Evolutionary conservation across 2,329 filamentous ascomycete genomes (phyloP).

Genomic region (Plenodomus biglobosus): DNA sequence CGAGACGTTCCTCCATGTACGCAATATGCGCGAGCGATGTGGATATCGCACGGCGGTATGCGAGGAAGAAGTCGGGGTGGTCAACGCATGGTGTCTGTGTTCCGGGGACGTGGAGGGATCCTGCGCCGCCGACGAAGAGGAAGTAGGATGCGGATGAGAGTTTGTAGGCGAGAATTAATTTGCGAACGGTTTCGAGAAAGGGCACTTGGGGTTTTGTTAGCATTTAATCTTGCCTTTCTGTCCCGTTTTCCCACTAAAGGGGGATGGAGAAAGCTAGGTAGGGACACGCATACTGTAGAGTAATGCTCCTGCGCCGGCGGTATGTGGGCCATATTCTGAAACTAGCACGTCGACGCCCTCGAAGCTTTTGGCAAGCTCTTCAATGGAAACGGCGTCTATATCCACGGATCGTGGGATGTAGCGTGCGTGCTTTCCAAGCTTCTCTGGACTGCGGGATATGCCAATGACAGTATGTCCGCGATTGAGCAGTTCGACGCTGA

Average conservation of each 20-base stretch:
- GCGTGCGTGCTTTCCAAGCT: slow-evolving; percentile 33
- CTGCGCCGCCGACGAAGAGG: slow-evolving; percentile 41
- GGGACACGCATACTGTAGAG: slow-evolving; percentile 28
- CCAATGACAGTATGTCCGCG: slow-evolving; percentile 40
- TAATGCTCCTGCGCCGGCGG: slow-evolving; percentile 27
- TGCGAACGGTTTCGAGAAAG: slow-evolving; percentile 40
- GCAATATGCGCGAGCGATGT: slow-evolving; percentile 38
- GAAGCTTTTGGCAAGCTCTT: slow-evolving; percentile 31
- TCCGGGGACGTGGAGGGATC: slow-evolving; percentile 34
- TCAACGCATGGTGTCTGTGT: slow-evolving; percentile 28
- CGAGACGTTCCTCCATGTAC: slow-evolving; percentile 41
- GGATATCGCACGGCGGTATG: slow-evolving; percentile 39
- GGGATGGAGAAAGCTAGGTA: no score
- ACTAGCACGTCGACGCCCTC: slow-evolving; percentile 36
- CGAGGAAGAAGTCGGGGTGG: slow-evolving; percentile 39
- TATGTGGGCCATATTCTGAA: slow-evolving; percentile 40
- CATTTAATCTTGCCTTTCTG: no score
- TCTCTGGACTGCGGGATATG: slow-evolving; percentile 37
- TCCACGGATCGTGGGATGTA: slow-evolving; percentile 34
- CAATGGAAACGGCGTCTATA: slow-evolving; percentile 25
- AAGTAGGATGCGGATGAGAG: slow-evolving; percentile 31
- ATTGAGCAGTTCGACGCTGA: slow-evolving; percentile 37
- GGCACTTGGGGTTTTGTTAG: slow-evolving; percentile 23
- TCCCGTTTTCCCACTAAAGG: no score
- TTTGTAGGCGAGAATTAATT: slow-evolving; percentile 38